A percentile compares a stretch with the other conserved stretches of the same genome.
These are phyloP conservation scores for Leccinum broughii DNA, from an alignment of 768 basidiomycete species.

Conservation along the genomic window DNA sequence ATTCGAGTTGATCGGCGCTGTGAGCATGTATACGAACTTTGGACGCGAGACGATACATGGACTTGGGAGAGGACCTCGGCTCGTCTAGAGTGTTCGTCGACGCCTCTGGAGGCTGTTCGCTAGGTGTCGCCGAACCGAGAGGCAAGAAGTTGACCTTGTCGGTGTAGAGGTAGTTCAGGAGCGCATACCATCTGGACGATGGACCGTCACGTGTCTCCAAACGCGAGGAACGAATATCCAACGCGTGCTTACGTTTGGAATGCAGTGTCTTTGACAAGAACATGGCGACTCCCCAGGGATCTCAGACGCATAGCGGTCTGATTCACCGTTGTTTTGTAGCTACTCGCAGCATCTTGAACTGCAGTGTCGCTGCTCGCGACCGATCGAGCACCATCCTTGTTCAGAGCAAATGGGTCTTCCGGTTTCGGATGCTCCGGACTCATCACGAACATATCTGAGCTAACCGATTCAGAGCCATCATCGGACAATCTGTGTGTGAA, in stretches of 20 bases:
- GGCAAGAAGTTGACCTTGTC: constrained; percentile 34
- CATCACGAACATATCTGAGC: constrained; percentile 22
- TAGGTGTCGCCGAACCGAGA: constrained; percentile 20
- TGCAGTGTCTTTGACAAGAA: constrained; percentile 12
- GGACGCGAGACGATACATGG: constrained; percentile 44
- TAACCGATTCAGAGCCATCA: constrained; percentile 14
- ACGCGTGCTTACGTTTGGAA: constrained; percentile 27
- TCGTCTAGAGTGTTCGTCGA: constrained; percentile 10
- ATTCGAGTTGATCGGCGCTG: background rate
- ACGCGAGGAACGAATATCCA: background rate
- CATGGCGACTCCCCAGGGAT: constrained; percentile 23
- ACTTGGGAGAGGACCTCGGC: constrained; percentile 41
- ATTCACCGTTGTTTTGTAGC: background rate
- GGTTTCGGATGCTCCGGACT: constrained; percentile 12
- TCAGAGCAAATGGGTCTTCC: background rate
- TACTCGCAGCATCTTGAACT: background rate
- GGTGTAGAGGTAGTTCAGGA: constrained; percentile 43
- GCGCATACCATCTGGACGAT: constrained; percentile 36
- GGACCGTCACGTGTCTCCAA: background rate
- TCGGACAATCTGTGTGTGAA: constrained; percentile 12
- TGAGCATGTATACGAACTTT: constrained; percentile 28
- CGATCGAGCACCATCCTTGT: constrained; percentile 1
- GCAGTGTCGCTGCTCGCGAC: constrained; percentile 10
- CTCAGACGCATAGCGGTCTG: constrained; percentile 9
- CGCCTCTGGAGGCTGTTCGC: background rate